phyloP scores from a whole-genome alignment of 148 eudicot species.

The Suaeda aralocaspica region DNA sequence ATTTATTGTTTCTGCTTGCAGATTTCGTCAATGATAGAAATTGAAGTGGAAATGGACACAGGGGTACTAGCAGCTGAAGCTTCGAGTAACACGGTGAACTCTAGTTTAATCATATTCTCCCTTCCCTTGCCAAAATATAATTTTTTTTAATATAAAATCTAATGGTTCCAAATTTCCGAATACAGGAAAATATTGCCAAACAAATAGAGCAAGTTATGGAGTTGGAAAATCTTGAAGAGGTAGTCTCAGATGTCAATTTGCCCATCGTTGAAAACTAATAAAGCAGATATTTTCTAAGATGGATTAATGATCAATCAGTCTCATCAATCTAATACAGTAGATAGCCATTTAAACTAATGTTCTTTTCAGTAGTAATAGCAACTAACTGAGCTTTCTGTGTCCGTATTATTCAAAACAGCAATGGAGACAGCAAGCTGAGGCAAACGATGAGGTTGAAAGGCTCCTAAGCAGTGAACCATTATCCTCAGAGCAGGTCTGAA shows the following conservation, averaged over 20 bases:
- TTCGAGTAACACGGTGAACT: conserved; percentile 61
- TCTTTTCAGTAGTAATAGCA: background rate
- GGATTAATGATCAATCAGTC: background rate
- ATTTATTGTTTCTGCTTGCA: conserved; percentile 22
- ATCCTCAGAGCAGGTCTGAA: conserved; percentile 36
- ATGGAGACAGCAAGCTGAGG: conserved; percentile 72
- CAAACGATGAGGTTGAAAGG: conserved; percentile 76
- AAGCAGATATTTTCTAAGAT: background rate
- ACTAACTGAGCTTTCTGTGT: background rate
- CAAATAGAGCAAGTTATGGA: conserved; percentile 93
- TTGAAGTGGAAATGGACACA: conserved; percentile 96
- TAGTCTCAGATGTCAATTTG: conserved; percentile 19
- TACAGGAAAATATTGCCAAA: conserved; percentile 76
- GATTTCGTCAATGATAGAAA: conserved; percentile 99
- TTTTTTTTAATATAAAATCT: background rate
- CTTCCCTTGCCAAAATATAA: background rate
- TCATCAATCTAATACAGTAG: background rate
- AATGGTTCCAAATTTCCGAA: conserved; percentile 8
- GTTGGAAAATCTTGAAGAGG: conserved; percentile 97
- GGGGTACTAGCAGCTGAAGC: conserved; percentile 94
- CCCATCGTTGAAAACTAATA: background rate
- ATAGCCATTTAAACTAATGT: too few relatives aligned
- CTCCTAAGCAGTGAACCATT: conserved; percentile 52
- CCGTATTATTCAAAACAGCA: conserved; percentile 26
- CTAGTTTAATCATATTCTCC: conserved; percentile 1